These are phyloP conservation scores for Rhodotorula taiwanensis DNA, from an alignment of 768 basidiomycete species.

Conservation along the genomic window DNA sequence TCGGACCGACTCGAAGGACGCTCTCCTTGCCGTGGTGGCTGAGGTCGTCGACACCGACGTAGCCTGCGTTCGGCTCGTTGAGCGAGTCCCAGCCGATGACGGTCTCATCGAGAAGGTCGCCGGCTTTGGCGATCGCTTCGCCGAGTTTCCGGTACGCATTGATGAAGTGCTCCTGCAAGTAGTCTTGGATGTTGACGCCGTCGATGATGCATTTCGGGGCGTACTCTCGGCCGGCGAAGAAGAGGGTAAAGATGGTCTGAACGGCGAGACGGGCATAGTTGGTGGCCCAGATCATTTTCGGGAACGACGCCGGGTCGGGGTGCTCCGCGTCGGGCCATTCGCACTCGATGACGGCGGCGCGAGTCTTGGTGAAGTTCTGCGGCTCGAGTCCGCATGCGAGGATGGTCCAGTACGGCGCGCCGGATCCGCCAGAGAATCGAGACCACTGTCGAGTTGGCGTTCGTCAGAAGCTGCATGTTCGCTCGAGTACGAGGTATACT, in stretches of 20 bases:
- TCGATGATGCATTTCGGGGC: conserved; percentile 88
- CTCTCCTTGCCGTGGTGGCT: conserved; percentile 59
- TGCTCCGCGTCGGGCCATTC: conserved; percentile 66
- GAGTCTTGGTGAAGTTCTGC: conserved; percentile 72
- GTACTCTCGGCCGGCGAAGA: conserved; percentile 82
- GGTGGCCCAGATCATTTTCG: conserved; percentile 95
- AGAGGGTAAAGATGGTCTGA: conserved; percentile 87
- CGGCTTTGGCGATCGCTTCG: conserved; percentile 51
- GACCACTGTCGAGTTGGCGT: conserved; percentile 64
- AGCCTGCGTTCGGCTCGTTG: conserved; percentile 89
- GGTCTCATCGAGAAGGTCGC: conserved; percentile 71
- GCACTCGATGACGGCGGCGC: conserved; percentile 75
- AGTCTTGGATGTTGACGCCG: conserved; percentile 72
- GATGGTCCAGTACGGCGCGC: conserved; percentile 90
- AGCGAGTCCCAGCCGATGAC: conserved; percentile 95
- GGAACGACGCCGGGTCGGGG: conserved; percentile 66
- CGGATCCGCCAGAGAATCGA: conserved; percentile 87
- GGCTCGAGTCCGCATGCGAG: conserved; percentile 85
- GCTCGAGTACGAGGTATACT: conserved; percentile 45
- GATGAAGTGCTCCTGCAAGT: conserved; percentile 42
- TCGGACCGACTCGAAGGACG: conserved; percentile 74
- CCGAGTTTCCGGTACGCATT: conserved; percentile 37
- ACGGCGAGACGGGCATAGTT: conserved; percentile 84
- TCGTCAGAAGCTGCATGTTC: neutral
- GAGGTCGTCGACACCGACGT: conserved; percentile 65